These are phyloP conservation scores for Selenicereus undatus DNA, from an alignment of 148 eudicot species.

Conservation along the genomic window DNA sequence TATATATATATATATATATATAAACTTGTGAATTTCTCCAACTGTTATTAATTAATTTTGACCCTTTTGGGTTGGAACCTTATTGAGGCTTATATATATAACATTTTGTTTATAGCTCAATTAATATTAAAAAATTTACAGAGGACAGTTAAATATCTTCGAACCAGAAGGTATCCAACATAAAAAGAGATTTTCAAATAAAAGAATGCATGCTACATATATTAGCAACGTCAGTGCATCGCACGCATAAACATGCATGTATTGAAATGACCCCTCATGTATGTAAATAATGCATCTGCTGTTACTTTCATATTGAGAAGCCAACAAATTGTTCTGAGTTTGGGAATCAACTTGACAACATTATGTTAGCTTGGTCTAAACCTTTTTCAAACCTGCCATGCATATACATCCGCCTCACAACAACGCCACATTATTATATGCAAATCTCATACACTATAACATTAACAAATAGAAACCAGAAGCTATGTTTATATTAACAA, in stretches of 20 bases:
- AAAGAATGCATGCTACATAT: neutral
- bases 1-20: no score
- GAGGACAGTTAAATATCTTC: neutral
- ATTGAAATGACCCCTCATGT: neutral
- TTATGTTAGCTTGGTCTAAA: neutral
- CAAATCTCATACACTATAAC: no score
- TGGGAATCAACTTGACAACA: neutral
- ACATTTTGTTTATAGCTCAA: no score
- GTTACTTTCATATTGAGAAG: neutral
- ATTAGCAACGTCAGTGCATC: neutral
- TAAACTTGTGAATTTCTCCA: no score
- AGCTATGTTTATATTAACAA: no score
- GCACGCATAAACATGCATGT: neutral
- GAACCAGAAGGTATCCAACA: neutral
- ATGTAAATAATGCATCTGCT: neutral
- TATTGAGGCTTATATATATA: no score
- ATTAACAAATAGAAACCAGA: no score
- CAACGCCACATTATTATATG: neutral
- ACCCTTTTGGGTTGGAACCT: no score
- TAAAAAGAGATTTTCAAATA: neutral
- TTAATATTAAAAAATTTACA: no score
- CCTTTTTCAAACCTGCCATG: neutral
- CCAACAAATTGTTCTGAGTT: neutral
- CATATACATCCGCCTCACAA: neutral
- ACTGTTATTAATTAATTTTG: no score